These are phyloP conservation scores for Alternaria hordeiaustralica DNA, from an alignment of 2,329 filamentous ascomycete genomes.

Conservation along the genomic window DNA sequence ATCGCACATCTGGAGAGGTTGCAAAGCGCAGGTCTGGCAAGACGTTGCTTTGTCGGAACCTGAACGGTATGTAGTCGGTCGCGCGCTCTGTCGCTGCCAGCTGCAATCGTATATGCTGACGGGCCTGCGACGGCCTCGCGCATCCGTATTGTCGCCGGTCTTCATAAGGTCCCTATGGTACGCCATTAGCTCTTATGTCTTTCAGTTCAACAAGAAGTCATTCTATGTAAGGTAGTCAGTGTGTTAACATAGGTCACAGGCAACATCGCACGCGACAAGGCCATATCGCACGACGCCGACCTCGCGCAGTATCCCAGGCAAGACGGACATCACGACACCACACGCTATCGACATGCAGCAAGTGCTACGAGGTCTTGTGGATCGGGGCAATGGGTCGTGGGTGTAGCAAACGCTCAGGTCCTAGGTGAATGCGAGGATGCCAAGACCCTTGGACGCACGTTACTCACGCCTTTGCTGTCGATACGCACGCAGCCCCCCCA, in stretches of 20 bases:
- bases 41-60: background rate
- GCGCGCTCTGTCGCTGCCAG: background rate
- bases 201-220: background rate
- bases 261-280: background rate
- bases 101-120: background rate
- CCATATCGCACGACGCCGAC: background rate
- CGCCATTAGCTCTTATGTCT: background rate
- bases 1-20: no score
- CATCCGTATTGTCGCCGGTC: background rate
- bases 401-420: background rate
- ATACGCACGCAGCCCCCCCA: background rate
- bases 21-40: background rate
- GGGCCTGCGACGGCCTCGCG: background rate
- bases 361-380: background rate
- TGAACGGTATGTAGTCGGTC: background rate
- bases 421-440: background rate
- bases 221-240: background rate
- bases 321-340: background rate
- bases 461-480: background rate
- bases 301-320: background rate
- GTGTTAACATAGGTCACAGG: background rate
- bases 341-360: background rate
- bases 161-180: background rate
- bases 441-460: background rate
- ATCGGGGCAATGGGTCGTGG: background rate